These are phyloP conservation scores for Candida koratica DNA, from an alignment of 805 yeast species.

Conservation along the genomic window DNA sequence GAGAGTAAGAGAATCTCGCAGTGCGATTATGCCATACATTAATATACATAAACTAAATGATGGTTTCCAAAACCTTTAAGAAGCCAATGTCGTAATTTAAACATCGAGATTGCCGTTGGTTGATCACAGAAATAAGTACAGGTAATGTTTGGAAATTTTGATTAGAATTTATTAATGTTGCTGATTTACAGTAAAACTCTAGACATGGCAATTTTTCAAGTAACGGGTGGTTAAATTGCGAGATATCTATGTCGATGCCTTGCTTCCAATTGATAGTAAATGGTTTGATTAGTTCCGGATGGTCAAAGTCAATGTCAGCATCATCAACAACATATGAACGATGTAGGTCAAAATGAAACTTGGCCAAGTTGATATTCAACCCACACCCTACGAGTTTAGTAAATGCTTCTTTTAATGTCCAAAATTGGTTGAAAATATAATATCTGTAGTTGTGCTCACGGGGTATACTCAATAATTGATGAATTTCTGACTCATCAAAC, in stretches of 20 bases:
- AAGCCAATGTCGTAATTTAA: conserved; percentile 1
- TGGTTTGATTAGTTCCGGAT: neutral
- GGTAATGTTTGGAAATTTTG: conserved; percentile 4
- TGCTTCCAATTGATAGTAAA: conserved; percentile 4
- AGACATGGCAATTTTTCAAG: neutral
- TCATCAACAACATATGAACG: conserved; percentile 2
- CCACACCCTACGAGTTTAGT: conserved; percentile 68
- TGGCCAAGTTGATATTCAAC: conserved; percentile 22
- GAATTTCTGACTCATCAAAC: conserved; percentile 35
- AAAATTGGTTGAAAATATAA: conserved; percentile 49
- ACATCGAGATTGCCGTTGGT: neutral
- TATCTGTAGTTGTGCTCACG: conserved; percentile 15
- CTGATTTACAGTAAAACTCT: conserved; percentile 2
- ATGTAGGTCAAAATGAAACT: conserved; percentile 16
- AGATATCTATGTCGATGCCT: neutral
- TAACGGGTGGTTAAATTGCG: neutral
- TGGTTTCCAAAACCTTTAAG: neutral
- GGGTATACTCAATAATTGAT: no score
- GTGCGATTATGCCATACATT: neutral
- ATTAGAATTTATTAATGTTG: conserved; percentile 2
- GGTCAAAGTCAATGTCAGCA: conserved; percentile 1
- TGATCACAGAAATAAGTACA: conserved; percentile 11
- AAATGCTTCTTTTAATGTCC: conserved; percentile 81
- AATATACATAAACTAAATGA: neutral
- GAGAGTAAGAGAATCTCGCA: no score